Base-by-base conservation (phyloP, 2,329 filamentous ascomycete genomes). In the Celoporthe dispersa region DNA sequence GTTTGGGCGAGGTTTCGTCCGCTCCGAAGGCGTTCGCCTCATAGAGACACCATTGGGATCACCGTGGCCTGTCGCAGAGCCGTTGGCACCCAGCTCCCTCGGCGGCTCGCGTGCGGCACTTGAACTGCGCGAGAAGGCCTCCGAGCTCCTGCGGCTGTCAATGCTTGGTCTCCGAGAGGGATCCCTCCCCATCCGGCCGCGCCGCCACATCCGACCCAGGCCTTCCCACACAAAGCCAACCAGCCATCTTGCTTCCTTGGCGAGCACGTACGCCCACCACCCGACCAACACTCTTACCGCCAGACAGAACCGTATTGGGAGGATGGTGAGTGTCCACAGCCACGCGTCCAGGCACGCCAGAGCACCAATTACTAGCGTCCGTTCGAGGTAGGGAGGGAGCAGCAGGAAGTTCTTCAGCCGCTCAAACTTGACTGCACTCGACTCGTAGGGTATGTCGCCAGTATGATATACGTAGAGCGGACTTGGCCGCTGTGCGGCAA, bases 301-400 rank as follows among this genome's bases (percentile, higher is more conserved):
- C 70, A 94, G 92, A 67, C 92, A 79, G 75, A 99, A 98, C 2
- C 96, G 88, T 70, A 99, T 86, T 0, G 96, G 96, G 0, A 99
- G 84, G 60, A 99, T 97, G 0, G 96, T 99, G 75, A 99, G 97
- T 0, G 94, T 97, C 81, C 98, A 96, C 1, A 99, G 87, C 94
- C 95, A 99, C 1, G 95, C 92, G 79, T 99, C 96, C 7, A 99
- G 84, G 80, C 96, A 99, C 8, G 95, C 94, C 44, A 98, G 81
- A 0, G 93, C 91, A 8, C 96, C 96, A 80, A 99, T 98, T 71
- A 90, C 89, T 7, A 99, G 86, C 0, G 94, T 91, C 61, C 91
- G 88, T 81, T 99, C 96, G 6, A 99, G 85, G 71, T 92, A 92
- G 0, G 89, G 87, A 0, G 95, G 94, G 3, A 99, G 83, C 35